Evolutionary conservation across 768 basidiomycete species (phyloP), one percentile per base, ranked within the genome.

Genomic region (Termitomyces heimii): DNA sequence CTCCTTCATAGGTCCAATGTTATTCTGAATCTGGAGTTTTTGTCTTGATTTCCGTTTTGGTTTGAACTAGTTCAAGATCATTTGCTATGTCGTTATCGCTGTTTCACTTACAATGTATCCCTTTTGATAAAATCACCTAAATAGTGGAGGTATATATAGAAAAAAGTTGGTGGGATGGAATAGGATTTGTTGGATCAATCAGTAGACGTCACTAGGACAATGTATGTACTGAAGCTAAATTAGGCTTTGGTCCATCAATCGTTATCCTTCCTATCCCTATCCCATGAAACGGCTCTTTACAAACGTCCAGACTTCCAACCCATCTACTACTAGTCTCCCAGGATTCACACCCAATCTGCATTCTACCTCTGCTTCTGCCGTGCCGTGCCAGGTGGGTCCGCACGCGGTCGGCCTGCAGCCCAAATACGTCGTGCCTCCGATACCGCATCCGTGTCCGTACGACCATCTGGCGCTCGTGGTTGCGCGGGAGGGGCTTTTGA

Each of bases 371-470:
- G n/a, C 64, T 57, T 51, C 63, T 51, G 50, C 52, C 16, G 59
- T 62, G 37, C 63, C 62, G 22, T 47, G 51, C 8, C 61, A 54
- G 13, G 40, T 53, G 43, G 29, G 50, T 12, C 61, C 62, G 47
- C 67, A 70, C 39, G 56, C 68, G 16, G 60, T 70, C 5, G 74
- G 72, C 29, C 72, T 89, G n/a, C 84, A 82, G 52, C 88, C 85
- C 2, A 85, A 80, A 70, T 78, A 82, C 58, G 69, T 80, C 56
- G 73, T 89, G 20, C 86, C 89, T 9, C 79, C 89, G 3, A 70
- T 86, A 14, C 86, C 86, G n/a, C 88, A 91, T 67, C 89, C 89
- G 28, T 81, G 79, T 62, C 88, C 90, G 7, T 73, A 91, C 66
- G 82, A 85, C 46, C 76, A 83, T 59, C 81, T 94, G 42, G 80